A percentile compares a stretch with the other conserved stretches of the same genome.
phyloP scores from a whole-genome alignment of 1,284 basidiomycete genomes.

The Cryptococcus floricola region DNA sequence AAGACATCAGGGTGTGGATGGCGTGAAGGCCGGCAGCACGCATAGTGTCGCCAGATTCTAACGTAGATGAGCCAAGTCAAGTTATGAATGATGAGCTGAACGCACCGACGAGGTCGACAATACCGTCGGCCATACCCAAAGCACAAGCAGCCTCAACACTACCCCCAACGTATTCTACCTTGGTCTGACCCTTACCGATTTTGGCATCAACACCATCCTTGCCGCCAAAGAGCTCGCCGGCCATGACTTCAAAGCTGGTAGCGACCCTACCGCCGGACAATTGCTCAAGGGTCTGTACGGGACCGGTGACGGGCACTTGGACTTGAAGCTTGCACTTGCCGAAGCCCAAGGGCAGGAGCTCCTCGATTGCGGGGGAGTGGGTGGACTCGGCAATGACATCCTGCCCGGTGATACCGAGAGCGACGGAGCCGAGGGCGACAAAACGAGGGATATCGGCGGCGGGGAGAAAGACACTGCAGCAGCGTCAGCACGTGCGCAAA shows the following conservation, averaged over 20 bases:
- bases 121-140: constrained; percentile 93
- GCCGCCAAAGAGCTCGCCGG: constrained; percentile 68
- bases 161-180: constrained; percentile 93
- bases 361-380: constrained; percentile 71
- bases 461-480: constrained; percentile 86
- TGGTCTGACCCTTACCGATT: constrained; percentile 56
- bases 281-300: constrained; percentile 68
- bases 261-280: constrained; percentile 89
- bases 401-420: constrained; percentile 64
- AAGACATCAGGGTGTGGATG: constrained; percentile 80
- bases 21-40: constrained; percentile 92
- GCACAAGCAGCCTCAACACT: constrained; percentile 98
- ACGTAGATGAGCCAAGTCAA: not conserved
- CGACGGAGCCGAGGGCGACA: constrained; percentile 92
- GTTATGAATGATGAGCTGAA: not conserved
- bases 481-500: not conserved
- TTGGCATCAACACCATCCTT: constrained; percentile 60
- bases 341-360: constrained; percentile 81
- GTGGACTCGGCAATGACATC: constrained; percentile 92
- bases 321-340: constrained; percentile 93
- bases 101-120: constrained; percentile 89
- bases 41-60: constrained; percentile 99
- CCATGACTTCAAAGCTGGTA: constrained; percentile 87
- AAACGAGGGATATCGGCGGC: constrained; percentile 97
- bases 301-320: constrained; percentile 79